Evolutionary conservation across 352 stramenopile species (phyloP).

Genomic region (Pythium monospermum): DNA sequence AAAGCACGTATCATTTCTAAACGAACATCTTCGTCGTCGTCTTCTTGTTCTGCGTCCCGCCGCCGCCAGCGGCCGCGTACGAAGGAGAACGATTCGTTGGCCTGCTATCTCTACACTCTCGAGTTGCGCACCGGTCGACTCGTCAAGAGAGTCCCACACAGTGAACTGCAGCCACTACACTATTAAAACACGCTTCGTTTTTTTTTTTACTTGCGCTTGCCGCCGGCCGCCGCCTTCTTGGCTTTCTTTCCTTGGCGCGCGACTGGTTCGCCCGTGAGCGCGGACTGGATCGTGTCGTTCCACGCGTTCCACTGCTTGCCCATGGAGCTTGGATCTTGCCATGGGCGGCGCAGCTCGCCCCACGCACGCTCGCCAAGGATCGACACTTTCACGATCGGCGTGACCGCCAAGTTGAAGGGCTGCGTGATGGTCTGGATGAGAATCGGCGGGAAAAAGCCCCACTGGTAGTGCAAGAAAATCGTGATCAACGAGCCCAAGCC

Average conservation of each 20-base stretch:
- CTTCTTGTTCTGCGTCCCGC: too few species aligned
- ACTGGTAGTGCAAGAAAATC: conserved; percentile 72
- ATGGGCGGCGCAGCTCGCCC: conserved; percentile 74
- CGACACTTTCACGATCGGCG: conserved; percentile 58
- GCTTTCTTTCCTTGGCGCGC: conserved; percentile 58
- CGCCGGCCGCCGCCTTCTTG: conserved; percentile 58
- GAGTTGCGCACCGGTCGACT: conserved; percentile 40
- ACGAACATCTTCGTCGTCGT: too few species aligned
- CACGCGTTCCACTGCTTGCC: conserved; percentile 64
- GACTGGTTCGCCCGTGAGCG: conserved; percentile 45
- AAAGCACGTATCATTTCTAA: background rate
- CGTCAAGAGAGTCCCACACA: conserved; percentile 34
- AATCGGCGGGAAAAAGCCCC: conserved; percentile 75
- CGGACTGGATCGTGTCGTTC: conserved; percentile 76
- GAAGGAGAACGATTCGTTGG: too few species aligned
- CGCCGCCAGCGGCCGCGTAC: too few species aligned
- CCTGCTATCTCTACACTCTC: too few species aligned
- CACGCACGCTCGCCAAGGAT: conserved; percentile 60
- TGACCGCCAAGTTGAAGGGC: conserved; percentile 68
- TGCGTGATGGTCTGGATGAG: conserved; percentile 78
- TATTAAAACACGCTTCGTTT: too few species aligned
- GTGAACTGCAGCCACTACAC: conserved; percentile 31
- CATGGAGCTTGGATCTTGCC: conserved; percentile 58
- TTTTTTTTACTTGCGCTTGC: conserved; percentile 49
- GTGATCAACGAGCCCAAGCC: conserved; percentile 58